Percentiles rank a stretch among this genome's conserved stretches.
Conservation (phyloP, 1,284 basidiomycete genomes). For the Puccinia hordei region DNA sequence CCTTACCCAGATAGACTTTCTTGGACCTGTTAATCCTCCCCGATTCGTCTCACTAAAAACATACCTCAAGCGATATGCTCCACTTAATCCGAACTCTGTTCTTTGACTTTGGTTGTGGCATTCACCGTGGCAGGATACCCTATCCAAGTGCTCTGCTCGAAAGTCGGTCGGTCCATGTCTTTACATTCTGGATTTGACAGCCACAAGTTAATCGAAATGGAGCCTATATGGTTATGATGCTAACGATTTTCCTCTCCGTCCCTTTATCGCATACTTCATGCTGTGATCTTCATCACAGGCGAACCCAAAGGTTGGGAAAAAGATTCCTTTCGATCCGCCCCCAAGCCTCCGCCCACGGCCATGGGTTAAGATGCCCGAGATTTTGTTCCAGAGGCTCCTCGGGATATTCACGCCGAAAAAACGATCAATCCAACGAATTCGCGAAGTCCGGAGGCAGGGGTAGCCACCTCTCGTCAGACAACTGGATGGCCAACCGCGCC, state of each 20-base stretch:
- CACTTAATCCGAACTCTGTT: constrained; percentile 34
- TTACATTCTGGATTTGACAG: constrained; percentile 19
- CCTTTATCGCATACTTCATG: no score
- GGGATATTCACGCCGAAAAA: neutral
- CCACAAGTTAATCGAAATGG: neutral
- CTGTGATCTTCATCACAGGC: neutral
- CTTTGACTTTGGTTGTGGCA: constrained; percentile 31
- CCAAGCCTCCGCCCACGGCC: constrained; percentile 27
- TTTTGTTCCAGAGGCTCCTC: neutral
- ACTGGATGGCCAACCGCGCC: constrained; percentile 16
- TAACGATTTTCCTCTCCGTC: neutral
- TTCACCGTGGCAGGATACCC: constrained; percentile 25
- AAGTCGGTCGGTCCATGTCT: neutral
- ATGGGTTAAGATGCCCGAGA: constrained; percentile 23
- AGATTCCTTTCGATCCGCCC: constrained; percentile 5
- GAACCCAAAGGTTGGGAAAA: constrained; percentile 5
- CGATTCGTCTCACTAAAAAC: constrained; percentile 1
- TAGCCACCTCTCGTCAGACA: constrained; percentile 9
- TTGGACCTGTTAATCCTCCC: constrained; percentile 27
- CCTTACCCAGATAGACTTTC: neutral
- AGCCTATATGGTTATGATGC: neutral
- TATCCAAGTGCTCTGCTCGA: constrained; percentile 1
- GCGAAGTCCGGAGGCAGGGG: neutral
- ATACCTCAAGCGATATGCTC: constrained; percentile 32
- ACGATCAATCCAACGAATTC: neutral